Evolutionary conservation across 805 yeast genomes (phyloP), one percentile per base, ranked within the genome.

Genomic region (Tetrapisispora arboricola): DNA sequence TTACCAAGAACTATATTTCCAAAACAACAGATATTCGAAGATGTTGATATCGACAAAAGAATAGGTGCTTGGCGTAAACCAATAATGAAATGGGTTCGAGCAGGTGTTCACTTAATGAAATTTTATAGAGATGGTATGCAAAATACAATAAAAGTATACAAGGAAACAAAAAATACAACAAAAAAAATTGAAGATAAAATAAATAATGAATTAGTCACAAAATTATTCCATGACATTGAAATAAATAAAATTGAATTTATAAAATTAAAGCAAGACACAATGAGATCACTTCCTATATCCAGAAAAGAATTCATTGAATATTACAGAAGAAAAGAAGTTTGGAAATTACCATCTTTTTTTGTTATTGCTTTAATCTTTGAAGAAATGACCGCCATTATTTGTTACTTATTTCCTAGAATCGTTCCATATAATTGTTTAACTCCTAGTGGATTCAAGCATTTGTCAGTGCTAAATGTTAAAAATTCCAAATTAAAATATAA

Each of bases 121-220:
- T 78, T 79, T 54, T 81, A 80, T 61, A 71, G 72, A 44, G 55
- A 62, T 2, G 88, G 90, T 1, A 65, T 80, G 2, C 56, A 62
- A 17, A 73, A 72, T 47, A 72, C 79, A 1, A 77, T 80, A 75
- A 45, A 56, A 1, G 75, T 76, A 44, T 50, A 63, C 22, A 55
- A 53, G 19, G 42, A 48, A 1, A 52, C 68, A 2, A 53, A 51
- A 6, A 17, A 16, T 2, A 33, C 41, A 17, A 25, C 18, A 17
- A 13, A 13, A 4, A 18, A 21, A 30, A n/a, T 37, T 15, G 13
- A 20, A 15, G 28, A 34, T 10, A 26, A 20, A 19, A 16, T 31
- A 15, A 10, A 49, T 28, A 24, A 25, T 62, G 68, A 29, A 41
- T 46, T 29, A 55, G 53, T 38, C 40, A 53, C 27, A 8, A 45